Evolutionary conservation across 2,329 filamentous ascomycete genomes (phyloP).

Genomic region (Rasamsonia emersonii): DNA sequence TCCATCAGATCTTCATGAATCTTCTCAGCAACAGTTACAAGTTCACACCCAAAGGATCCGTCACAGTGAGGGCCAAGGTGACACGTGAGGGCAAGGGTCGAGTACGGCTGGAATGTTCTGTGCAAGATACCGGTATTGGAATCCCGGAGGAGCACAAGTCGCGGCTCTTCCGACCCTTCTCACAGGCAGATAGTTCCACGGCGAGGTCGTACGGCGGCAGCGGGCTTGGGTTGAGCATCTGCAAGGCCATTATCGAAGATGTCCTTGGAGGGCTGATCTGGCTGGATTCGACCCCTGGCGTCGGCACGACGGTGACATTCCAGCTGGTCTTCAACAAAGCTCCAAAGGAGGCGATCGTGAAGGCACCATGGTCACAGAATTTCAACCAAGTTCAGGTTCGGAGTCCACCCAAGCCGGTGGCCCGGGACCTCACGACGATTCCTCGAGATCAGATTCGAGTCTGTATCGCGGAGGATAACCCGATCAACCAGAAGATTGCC

Average conservation of each 20-base stretch:
- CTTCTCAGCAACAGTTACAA: constrained; percentile 89
- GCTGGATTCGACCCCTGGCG: constrained; percentile 65
- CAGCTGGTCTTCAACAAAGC: constrained; percentile 80
- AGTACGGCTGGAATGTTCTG: constrained; percentile 73
- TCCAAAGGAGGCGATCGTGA: constrained; percentile 47
- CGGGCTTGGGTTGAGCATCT: constrained; percentile 83
- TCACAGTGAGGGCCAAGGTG: constrained; percentile 71
- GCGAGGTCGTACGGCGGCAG: constrained; percentile 87
- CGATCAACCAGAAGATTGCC: constrained; percentile 89
- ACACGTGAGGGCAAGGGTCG: constrained; percentile 61
- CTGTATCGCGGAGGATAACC: constrained; percentile 91
- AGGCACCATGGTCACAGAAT: constrained; percentile 47
- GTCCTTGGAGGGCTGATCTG: constrained; percentile 83
- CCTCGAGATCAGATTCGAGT: constrained; percentile 72
- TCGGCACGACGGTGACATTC: constrained; percentile 60
- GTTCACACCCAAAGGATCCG: constrained; percentile 78
- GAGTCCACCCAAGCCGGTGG: constrained; percentile 31
- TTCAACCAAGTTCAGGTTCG: constrained; percentile 32
- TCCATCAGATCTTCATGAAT: constrained; percentile 72
- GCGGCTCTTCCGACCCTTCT: constrained; percentile 86
- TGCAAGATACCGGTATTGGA: constrained; percentile 84
- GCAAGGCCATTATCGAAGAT: constrained; percentile 86
- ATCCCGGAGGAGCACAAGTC: constrained; percentile 68
- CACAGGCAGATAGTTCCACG: constrained; percentile 83
- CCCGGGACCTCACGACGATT: constrained; percentile 62